A percentile compares a stretch with the other conserved stretches of the same genome.
Conservation (phyloP, 2,329 filamentous ascomycete genomes). For the Colletotrichum sp. region DNA sequence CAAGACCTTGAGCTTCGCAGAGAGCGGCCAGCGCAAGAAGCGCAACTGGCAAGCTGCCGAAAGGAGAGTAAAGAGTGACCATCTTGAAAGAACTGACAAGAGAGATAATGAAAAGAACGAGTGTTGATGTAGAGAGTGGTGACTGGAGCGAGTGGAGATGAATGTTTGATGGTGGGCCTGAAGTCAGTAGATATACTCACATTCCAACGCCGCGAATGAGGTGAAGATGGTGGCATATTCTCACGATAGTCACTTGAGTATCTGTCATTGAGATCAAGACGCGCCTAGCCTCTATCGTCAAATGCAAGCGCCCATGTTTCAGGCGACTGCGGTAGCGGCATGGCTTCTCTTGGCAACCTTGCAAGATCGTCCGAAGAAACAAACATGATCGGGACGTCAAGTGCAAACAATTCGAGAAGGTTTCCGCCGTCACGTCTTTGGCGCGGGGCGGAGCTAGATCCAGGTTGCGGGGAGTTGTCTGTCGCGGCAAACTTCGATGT, state of each 20-base stretch:
- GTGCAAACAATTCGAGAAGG: background rate
- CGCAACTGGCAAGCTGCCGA: background rate
- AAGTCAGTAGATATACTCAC: background rate
- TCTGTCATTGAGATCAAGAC: background rate
- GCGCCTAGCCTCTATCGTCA: background rate
- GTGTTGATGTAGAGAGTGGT: background rate
- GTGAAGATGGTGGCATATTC: background rate
- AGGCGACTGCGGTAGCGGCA: background rate
- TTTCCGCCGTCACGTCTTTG: background rate
- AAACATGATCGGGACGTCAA: background rate
- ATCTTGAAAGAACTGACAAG: background rate
- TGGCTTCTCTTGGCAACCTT: background rate
- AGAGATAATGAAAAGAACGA: background rate
- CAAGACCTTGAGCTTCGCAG: slow-evolving; percentile 20
- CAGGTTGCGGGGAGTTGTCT: background rate
- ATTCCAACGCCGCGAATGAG: background rate
- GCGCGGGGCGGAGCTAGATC: background rate
- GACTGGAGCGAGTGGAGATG: background rate
- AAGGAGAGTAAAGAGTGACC: background rate
- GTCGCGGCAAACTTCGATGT: background rate
- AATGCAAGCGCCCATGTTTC: background rate
- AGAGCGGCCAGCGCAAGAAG: background rate
- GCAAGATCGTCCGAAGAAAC: background rate
- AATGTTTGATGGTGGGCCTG: rapidly evolving
- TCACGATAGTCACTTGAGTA: background rate